Conservation (phyloP, 805 yeast species). For the Schwanniomyces polymorphus region DNA sequence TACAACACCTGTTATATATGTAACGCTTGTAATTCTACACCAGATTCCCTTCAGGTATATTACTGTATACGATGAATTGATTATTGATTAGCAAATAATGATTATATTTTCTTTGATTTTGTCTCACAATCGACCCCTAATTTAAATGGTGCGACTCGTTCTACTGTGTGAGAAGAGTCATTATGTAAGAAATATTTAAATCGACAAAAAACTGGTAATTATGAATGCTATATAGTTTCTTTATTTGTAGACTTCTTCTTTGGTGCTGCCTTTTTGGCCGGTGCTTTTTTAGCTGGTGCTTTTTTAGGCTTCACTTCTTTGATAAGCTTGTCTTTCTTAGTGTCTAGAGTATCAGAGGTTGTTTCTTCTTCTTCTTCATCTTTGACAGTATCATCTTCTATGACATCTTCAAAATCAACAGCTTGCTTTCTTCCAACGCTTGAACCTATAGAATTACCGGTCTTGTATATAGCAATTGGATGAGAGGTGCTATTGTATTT, state of each 20-base stretch:
- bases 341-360: conserved; percentile 48
- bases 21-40: neutral
- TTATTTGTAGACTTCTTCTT: neutral
- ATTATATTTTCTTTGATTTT: neutral
- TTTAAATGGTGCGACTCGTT: neutral
- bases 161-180: neutral
- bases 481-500: conserved; percentile 74
- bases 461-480: conserved; percentile 80
- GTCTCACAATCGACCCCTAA: neutral
- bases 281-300: conserved; percentile 6
- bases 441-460: conserved; percentile 56
- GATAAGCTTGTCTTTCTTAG: conserved; percentile 63
- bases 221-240: neutral
- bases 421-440: conserved; percentile 25
- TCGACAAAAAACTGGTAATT: neutral
- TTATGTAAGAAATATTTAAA: neutral
- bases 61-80: neutral
- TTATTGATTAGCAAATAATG: neutral
- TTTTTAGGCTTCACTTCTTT: conserved; percentile 48
- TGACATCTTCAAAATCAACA: conserved; percentile 73
- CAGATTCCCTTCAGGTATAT: neutral
- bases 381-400: conserved; percentile 54
- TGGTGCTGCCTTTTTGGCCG: neutral
- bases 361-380: conserved; percentile 45
- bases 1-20: neutral